Conservation (phyloP, 2,329 filamentous ascomycete genomes). For the Emmonsiellopsis sp. region DNA sequence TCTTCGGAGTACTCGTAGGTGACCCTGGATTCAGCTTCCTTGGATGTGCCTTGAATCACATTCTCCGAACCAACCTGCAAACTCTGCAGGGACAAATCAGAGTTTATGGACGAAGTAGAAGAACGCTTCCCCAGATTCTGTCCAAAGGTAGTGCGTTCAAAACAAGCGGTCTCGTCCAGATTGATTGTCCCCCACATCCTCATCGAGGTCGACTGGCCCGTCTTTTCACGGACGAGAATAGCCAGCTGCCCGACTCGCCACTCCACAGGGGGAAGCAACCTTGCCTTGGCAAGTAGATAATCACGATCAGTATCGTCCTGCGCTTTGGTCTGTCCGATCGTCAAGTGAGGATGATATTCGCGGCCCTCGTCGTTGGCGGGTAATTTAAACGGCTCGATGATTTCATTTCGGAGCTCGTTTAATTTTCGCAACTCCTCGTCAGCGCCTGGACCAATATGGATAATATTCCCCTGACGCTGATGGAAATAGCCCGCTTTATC, state of each 20-base stretch:
- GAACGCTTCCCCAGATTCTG: background rate
- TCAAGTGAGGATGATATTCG: conserved; percentile 45
- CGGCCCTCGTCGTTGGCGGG: conserved; percentile 16
- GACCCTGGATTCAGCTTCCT: conserved; percentile 1
- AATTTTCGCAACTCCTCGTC: conserved; percentile 15
- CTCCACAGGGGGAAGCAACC: conserved; percentile 36
- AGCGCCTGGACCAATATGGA: conserved; percentile 29
- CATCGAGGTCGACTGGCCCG: conserved; percentile 40
- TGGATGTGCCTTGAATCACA: background rate
- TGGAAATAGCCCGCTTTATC: conserved; percentile 39
- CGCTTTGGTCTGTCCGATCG: conserved; percentile 50
- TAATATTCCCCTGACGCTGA: conserved; percentile 42
- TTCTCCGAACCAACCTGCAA: background rate
- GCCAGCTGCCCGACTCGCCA: conserved; percentile 44
- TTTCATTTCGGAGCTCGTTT: conserved; percentile 22
- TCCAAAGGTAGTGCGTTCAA: background rate
- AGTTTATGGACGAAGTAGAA: background rate
- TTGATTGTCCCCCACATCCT: conserved; percentile 45
- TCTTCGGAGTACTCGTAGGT: conserved; percentile 23
- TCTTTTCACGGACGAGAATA: conserved; percentile 44
- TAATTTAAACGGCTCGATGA: conserved; percentile 27
- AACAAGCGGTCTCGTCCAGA: conserved; percentile 4
- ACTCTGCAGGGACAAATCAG: background rate
- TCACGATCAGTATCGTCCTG: conserved; percentile 36
- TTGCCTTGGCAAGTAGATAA: conserved; percentile 45